Conservation (phyloP, 805 yeast genomes). For the Hanseniaspora clermontiae region DNA sequence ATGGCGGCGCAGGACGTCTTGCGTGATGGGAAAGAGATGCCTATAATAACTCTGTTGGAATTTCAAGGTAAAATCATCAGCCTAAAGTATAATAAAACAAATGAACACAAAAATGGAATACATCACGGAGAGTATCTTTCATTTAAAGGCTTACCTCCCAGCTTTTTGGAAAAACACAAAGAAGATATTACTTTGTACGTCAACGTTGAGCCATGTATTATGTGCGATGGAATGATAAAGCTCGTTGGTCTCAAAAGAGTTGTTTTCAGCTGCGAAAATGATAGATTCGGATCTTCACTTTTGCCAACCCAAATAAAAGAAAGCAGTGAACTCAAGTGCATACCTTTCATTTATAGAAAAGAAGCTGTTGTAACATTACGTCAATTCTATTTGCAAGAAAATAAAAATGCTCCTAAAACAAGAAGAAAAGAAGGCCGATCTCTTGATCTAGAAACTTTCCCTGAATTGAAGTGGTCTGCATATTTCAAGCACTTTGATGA, state of each 20-base stretch:
- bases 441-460: constrained; percentile 45
- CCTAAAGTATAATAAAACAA: constrained; percentile 5
- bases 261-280: constrained; percentile 87
- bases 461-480: constrained; percentile 42
- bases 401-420: constrained; percentile 73
- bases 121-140: constrained; percentile 10
- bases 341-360: constrained; percentile 66
- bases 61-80: not conserved
- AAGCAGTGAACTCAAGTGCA: constrained; percentile 26
- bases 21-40: constrained; percentile 9
- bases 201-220: constrained; percentile 94
- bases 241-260: constrained; percentile 66
- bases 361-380: constrained; percentile 77
- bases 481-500: constrained; percentile 42
- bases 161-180: constrained; percentile 2
- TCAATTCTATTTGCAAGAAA: constrained; percentile 73
- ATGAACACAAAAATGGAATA: constrained; percentile 11
- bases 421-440: constrained; percentile 58
- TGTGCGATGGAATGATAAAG: constrained; percentile 88
- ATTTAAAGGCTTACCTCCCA: not conserved
- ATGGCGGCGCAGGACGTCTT: not conserved
- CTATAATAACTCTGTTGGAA: not conserved
- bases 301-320: constrained; percentile 16
- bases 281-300: constrained; percentile 72
- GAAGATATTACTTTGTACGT: constrained; percentile 61